phyloP scores from a whole-genome alignment of 2,329 filamentous ascomycete species.

The Paracoccidioides lutzii region DNA sequence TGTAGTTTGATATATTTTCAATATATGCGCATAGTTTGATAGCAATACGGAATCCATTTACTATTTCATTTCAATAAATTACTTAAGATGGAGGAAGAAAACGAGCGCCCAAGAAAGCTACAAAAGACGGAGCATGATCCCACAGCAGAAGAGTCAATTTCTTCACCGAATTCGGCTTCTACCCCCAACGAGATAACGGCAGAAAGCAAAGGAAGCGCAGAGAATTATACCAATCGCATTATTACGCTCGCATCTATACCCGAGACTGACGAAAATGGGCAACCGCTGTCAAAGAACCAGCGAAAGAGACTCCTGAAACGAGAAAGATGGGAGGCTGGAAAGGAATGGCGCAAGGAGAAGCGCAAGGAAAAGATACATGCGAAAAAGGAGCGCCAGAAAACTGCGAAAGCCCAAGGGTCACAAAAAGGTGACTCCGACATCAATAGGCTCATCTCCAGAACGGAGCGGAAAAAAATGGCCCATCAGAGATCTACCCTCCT shows the following conservation, averaged over 20 bases:
- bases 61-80: background rate
- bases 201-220: background rate
- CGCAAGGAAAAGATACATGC: slow-evolving; percentile 44
- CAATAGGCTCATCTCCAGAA: background rate
- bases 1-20: background rate
- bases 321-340: slow-evolving; percentile 63
- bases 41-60: background rate
- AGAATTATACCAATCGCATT: background rate
- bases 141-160: slow-evolving; percentile 10
- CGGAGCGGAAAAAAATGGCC: slow-evolving; percentile 10
- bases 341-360: slow-evolving; percentile 44
- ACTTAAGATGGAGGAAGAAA: slow-evolving; percentile 37
- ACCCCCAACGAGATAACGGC: background rate
- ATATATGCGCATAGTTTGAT: background rate
- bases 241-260: background rate
- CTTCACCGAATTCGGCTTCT: background rate
- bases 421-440: slow-evolving; percentile 15
- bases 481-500: slow-evolving; percentile 41
- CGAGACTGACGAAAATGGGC: slow-evolving; percentile 2
- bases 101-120: slow-evolving; percentile 44
- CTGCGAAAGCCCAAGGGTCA: slow-evolving; percentile 19
- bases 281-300: slow-evolving; percentile 65
- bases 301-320: slow-evolving; percentile 63
- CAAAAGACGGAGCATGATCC: slow-evolving; percentile 37
- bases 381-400: slow-evolving; percentile 39